These are phyloP conservation scores for Sporisorium reilianum DNA, from an alignment of 1,284 basidiomycete genomes.

Conservation along the genomic window DNA sequence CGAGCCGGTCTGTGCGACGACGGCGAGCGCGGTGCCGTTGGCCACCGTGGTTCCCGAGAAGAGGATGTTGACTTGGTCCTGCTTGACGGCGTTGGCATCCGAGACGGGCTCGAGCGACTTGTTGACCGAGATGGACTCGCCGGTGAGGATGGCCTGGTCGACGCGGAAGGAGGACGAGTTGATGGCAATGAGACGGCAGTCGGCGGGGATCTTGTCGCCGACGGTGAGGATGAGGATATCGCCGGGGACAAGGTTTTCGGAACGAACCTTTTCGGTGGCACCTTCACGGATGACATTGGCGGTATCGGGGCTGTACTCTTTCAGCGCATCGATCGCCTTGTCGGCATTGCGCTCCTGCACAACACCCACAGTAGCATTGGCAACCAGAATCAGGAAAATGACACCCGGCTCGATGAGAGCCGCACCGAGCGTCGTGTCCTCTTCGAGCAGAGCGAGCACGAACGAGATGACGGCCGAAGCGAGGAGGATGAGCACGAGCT, in stretches of 20 bases:
- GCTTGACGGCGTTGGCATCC: conserved; percentile 64
- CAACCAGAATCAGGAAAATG: conserved; percentile 68
- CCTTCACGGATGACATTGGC: conserved; percentile 62
- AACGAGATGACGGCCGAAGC: conserved; percentile 67
- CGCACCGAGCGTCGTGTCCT: conserved; percentile 61
- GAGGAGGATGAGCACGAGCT: conserved; percentile 68
- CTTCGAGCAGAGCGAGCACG: conserved; percentile 63
- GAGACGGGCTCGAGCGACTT: conserved; percentile 55
- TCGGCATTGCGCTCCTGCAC: conserved; percentile 68
- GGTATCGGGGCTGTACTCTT: conserved; percentile 65
- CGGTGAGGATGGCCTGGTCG: conserved; percentile 68
- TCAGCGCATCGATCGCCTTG: conserved; percentile 67
- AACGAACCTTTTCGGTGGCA: conserved; percentile 46
- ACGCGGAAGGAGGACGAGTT: conserved; percentile 63
- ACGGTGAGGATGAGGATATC: conserved; percentile 66
- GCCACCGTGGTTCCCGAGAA: conserved; percentile 67
- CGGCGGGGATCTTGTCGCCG: conserved; percentile 68
- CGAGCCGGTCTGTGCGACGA: conserved; percentile 62
- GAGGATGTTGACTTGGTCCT: conserved; percentile 69
- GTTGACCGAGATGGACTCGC: conserved; percentile 66
- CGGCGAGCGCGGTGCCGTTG: conserved; percentile 61
- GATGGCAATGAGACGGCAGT: conserved; percentile 65
- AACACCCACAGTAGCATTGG: conserved; percentile 68
- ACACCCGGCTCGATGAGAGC: conserved; percentile 68
- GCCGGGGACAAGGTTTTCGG: conserved; percentile 65